These are phyloP conservation scores for Tetradesmus obliquus DNA, from an alignment of 139 green algal species.

Conservation along the genomic window DNA sequence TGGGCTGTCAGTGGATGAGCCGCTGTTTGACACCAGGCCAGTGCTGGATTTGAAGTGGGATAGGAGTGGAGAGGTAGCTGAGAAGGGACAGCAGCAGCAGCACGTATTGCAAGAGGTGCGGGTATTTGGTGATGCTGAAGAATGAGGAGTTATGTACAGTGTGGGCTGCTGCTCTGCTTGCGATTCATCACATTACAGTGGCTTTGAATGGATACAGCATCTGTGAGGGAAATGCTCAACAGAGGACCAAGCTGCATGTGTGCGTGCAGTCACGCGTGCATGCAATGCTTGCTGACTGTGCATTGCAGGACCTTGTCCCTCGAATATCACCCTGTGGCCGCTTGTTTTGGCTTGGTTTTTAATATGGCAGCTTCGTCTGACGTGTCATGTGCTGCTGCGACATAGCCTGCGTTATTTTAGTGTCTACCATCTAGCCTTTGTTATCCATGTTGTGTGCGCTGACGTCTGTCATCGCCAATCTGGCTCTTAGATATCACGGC, in stretches of 20 bases:
- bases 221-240: neutral
- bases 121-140: neutral
- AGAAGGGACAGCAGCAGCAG: neutral
- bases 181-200: neutral
- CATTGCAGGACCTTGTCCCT: neutral
- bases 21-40: neutral
- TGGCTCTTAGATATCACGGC: neutral
- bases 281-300: neutral
- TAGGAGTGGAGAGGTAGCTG: neutral
- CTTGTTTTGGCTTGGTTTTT: too few relatives aligned
- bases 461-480: neutral
- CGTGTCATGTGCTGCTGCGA: too few relatives aligned
- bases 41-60: neutral
- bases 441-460: neutral
- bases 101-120: neutral
- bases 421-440: neutral
- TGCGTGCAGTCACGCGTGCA: neutral
- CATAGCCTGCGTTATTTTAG: too few relatives aligned
- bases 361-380: too few relatives aligned
- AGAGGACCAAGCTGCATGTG: neutral
- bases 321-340: too few relatives aligned
- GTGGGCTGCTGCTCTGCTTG: neutral
- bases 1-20: slow-evolving; percentile 23
- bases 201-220: neutral
- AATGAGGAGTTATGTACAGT: neutral